Conservation (phyloP, 495 filamentous ascomycete genomes). For the Neurospora cerealis region DNA sequence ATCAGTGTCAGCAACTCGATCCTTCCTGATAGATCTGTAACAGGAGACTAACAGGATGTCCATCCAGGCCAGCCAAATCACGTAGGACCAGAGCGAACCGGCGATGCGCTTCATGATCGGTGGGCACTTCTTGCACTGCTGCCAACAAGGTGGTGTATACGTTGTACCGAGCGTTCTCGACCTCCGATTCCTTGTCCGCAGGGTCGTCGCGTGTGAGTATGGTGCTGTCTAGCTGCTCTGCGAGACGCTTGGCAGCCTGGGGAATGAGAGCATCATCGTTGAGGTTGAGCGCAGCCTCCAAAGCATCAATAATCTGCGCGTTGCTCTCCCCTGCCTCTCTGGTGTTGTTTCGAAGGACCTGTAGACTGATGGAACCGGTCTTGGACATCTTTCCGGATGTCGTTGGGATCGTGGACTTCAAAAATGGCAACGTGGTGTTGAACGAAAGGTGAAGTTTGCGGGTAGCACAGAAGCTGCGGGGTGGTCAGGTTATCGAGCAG, state of each 20-base stretch:
- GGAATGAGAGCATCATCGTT: not conserved
- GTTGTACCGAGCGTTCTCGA: not conserved
- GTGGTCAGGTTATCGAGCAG: not conserved
- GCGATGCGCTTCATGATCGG: not conserved
- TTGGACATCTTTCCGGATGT: not conserved
- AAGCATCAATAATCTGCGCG: not conserved
- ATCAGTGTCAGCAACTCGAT: not conserved
- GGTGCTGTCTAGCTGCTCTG: not conserved
- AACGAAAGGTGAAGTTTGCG: not conserved
- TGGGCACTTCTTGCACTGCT: not conserved
- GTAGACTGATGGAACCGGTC: not conserved
- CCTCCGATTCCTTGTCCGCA: not conserved
- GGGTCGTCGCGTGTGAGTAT: not conserved
- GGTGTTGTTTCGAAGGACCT: not conserved
- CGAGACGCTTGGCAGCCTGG: not conserved
- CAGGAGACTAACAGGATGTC: not conserved
- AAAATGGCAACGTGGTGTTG: not conserved
- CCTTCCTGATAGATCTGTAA: not conserved
- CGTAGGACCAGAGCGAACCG: not conserved
- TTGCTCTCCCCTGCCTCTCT: not conserved
- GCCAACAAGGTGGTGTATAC: not conserved
- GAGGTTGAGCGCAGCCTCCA: not conserved
- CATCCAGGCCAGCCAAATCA: not conserved
- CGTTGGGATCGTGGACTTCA: not conserved
- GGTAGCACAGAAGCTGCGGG: not conserved